Conservation (phyloP, 805 yeast genomes). For the Yamadazyma paraphyllophila region DNA sequence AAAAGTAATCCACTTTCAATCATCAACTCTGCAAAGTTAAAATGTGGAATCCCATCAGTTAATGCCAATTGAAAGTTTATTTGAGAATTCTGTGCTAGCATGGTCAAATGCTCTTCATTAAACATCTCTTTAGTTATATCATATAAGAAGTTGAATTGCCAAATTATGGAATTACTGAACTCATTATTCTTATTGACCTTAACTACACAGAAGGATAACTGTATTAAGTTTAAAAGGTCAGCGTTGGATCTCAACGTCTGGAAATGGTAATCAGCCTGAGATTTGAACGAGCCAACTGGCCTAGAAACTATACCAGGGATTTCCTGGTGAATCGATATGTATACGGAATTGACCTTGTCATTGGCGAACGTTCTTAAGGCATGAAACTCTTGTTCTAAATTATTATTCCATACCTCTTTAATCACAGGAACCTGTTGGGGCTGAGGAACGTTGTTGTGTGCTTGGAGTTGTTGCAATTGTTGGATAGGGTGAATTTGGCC, state of each 20-base stretch:
- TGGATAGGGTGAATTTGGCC: conserved; percentile 15
- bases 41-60: conserved; percentile 72
- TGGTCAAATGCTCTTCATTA: conserved; percentile 78
- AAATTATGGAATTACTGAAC: conserved; percentile 75
- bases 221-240: conserved; percentile 81
- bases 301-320: conserved; percentile 95
- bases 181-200: conserved; percentile 34
- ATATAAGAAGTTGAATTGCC: conserved; percentile 94
- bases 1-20: conserved; percentile 84
- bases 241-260: conserved; percentile 92
- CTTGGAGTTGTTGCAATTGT: conserved; percentile 18
- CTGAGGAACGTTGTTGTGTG: neutral
- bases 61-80: conserved; percentile 75
- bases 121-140: conserved; percentile 79
- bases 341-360: conserved; percentile 45
- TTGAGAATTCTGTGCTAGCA: conserved; percentile 73
- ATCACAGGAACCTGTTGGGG: conserved; percentile 48
- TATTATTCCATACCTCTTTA: conserved; percentile 73
- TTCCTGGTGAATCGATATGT: conserved; percentile 78
- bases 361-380: conserved; percentile 57
- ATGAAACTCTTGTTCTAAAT: conserved; percentile 65
- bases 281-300: conserved; percentile 90
- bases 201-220: conserved; percentile 50
- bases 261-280: conserved; percentile 90
- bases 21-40: conserved; percentile 78